Base-by-base conservation (phyloP, 2,329 filamentous ascomycete genomes). In the Sarocladium oryzae region DNA sequence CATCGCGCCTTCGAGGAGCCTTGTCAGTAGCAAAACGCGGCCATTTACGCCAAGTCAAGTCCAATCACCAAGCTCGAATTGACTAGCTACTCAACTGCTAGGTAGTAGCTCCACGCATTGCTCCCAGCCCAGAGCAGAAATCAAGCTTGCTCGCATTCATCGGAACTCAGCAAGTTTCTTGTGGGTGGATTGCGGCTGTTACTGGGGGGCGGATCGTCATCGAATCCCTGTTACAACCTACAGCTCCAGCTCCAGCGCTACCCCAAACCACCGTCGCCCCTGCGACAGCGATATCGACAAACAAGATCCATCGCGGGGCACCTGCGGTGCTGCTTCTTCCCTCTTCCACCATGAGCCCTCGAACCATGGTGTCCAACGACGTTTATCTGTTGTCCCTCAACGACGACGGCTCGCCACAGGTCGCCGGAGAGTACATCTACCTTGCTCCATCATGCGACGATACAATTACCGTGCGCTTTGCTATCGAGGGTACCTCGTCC, bases 401-500 rank as follows among this genome's bases (percentile, higher is more conserved):
- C 66, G 92, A 99, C 70, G 81, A 92, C 70, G 93, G 95, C 61
- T 90, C 89, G 58, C 93, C 95, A 32, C 85, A 95, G 66, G 84
- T 99, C 46, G 79, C 88, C 23, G 88, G 90, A 61, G 84, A 88
- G 60, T 99, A 96, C 74, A 88, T 97, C 62, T 96, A 96, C 68
- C 76, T 99, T 38, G 86, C 90, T 1, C 84, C 93, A 16, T 72
- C 72, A 57, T 85, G 87, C 16, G 79, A 77, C 36, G 78, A 85
- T n/a, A 86, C 86, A 37, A 85, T 97, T 62, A 80, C 80, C 50
- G 75, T 96, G 52, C 85, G 92, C 54, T 96, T 99, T 69, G 82
- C 89, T 59, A 92, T 96, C 60, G 88, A 96, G 69, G 91, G 93
- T 55, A 92, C 89, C 52, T 96, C 92, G 65, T 96, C 92, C 55